Evolutionary conservation across 257 asterid species (phyloP), one percentile per base, ranked within the genome.

Genomic region (Scutellaria barbata): DNA sequence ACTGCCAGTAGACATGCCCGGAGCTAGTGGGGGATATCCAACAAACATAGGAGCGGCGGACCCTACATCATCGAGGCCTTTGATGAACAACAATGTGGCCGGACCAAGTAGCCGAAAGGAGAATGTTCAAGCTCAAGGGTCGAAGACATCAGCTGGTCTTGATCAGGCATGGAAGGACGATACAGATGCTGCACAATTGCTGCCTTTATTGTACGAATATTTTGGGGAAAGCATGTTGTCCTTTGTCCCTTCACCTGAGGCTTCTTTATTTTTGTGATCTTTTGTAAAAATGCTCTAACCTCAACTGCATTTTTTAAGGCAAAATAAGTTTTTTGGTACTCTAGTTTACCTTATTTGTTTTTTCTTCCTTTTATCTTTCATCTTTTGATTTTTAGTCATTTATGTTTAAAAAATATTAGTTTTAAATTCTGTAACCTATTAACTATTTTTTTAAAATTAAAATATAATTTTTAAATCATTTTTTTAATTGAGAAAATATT

Each of bases 161-260:
- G 88, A 79, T 73, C 90, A 79, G 81, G 94, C 93, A 22, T 72
- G 89, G 89, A 89, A 80, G 78, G 93, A 80, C 46, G 87, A 81
- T 54, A 69, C 39, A 5, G 87, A 83, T 73, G 81, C 83, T 33
- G 83, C 85, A 33, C 81, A 73, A 13, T 73, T 86, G 75, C 68
- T 89, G 73, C 95, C 91, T n/a, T 56, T 54, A 61, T 74, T 88
- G 65, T 80, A 62, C 18, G 93, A 92, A 10, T 72, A 80, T 71
- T 89, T 95, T 77, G 99, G 99, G 47, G 98, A 94, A 69, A 87
- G 92, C 82, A 85, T 91, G 88, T 42, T 89, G 22, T 71, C 84
- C 13, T 94, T 88, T 68, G 85, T 84, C 59, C 98, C 95, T 63
- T 75, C 87, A 2, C 90, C 96, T 4, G 92, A 82, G 42, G 73